These are phyloP conservation scores for Scolecobasidium constrictum DNA, from an alignment of 2,329 filamentous ascomycete species.

Conservation along the genomic window DNA sequence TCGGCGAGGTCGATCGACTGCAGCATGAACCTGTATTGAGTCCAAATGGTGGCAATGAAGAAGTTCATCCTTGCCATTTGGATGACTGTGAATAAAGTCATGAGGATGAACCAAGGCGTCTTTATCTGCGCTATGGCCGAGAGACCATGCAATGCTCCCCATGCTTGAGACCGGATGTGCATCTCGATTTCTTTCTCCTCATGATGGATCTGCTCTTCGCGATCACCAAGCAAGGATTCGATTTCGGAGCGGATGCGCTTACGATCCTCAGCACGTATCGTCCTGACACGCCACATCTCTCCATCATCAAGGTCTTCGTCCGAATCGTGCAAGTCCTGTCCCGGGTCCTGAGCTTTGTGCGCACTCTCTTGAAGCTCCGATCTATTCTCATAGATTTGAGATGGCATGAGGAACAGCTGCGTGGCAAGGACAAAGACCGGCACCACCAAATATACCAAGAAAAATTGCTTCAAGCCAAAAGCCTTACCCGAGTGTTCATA, in stretches of 20 bases:
- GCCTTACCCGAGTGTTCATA: constrained; percentile 48
- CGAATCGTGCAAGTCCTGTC: constrained; percentile 38
- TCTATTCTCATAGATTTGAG: constrained; percentile 64
- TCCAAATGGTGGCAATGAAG: constrained; percentile 76
- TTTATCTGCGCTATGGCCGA: constrained; percentile 61
- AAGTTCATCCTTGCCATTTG: constrained; percentile 65
- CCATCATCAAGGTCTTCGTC: constrained; percentile 43
- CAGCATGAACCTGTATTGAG: constrained; percentile 70
- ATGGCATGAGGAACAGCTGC: constrained; percentile 63
- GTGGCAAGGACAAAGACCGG: constrained; percentile 54
- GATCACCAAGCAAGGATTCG: constrained; percentile 58
- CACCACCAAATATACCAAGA: constrained; percentile 60
- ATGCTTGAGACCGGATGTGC: constrained; percentile 62
- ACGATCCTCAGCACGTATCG: constrained; percentile 28
- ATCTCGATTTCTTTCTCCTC: constrained; percentile 52
- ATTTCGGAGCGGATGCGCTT: constrained; percentile 56
- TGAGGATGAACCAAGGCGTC: constrained; percentile 74
- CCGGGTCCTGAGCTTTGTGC: constrained; percentile 19
- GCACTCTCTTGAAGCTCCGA: constrained; percentile 25
- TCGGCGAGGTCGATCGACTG: constrained; percentile 48
- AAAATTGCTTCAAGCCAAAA: constrained; percentile 59
- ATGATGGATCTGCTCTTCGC: constrained; percentile 49
- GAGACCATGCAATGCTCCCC: constrained; percentile 70
- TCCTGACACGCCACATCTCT: constrained; percentile 32
- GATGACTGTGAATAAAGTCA: constrained; percentile 63